Percentiles rank a stretch among this genome's conserved stretches.
phyloP scores from a whole-genome alignment of 352 stramenopile species.

The Globisporangium barbulae region DNA sequence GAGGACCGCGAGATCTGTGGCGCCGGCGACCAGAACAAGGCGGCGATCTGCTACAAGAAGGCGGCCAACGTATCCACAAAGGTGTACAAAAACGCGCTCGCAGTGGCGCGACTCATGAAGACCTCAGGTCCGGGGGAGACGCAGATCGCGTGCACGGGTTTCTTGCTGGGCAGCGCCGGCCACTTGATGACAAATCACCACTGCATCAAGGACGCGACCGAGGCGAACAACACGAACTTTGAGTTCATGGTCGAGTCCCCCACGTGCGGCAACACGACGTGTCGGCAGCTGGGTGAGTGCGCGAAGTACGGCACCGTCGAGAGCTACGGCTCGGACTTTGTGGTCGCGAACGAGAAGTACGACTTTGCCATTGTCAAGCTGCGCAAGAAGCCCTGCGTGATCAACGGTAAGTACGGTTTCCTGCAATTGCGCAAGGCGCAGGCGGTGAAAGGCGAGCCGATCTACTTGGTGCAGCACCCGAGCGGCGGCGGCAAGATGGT shows the following conservation, averaged over 20 bases:
- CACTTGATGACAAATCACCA: constrained; percentile 52
- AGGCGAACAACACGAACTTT: constrained; percentile 27
- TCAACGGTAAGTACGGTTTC: constrained; percentile 34
- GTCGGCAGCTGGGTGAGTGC: constrained; percentile 28
- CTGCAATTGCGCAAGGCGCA: constrained; percentile 31
- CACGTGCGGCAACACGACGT: constrained; percentile 28
- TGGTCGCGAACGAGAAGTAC: constrained; percentile 24
- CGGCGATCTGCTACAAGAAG: constrained; percentile 32
- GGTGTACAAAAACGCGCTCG: constrained; percentile 25
- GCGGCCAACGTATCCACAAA: constrained; percentile 15
- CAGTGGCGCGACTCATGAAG: constrained; percentile 37
- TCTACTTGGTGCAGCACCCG: constrained; percentile 54
- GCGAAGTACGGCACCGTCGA: constrained; percentile 23
- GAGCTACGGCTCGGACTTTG: constrained; percentile 19
- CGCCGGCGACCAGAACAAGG: constrained; percentile 29
- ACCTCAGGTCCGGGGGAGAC: constrained; percentile 16
- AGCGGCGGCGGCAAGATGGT: constrained; percentile 37
- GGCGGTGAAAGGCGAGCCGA: constrained; percentile 28
- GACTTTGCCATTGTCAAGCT: constrained; percentile 54
- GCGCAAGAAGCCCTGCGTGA: constrained; percentile 20
- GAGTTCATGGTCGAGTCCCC: constrained; percentile 39
- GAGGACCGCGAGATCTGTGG: constrained; percentile 26
- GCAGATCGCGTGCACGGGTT: constrained; percentile 36
- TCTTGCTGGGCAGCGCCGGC: constrained; percentile 37
- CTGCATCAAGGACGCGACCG: constrained; percentile 31